A percentile compares a stretch with the other conserved stretches of the same genome.
These are phyloP conservation scores for Aspergillus sp. DNA, from an alignment of 2,329 filamentous ascomycete species.

Conservation along the genomic window DNA sequence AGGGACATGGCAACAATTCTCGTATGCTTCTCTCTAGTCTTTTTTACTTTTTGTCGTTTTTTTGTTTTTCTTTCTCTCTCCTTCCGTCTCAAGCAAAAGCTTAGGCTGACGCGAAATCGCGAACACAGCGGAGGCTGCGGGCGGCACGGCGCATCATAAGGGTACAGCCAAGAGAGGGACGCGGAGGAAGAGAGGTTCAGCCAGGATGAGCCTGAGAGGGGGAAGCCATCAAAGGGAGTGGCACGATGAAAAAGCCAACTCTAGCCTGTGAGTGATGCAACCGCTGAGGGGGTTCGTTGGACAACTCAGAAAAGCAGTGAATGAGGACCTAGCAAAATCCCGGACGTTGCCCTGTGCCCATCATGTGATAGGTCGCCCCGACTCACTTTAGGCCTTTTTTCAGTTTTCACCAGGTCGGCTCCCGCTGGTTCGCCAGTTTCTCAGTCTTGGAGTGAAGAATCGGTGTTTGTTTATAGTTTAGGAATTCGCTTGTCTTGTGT, in stretches of 20 bases:
- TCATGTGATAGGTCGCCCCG: constrained; percentile 27
- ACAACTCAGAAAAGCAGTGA: constrained; percentile 22
- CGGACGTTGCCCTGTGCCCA: constrained; percentile 17
- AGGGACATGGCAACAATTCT: constrained; percentile 14
- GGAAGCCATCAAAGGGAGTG: constrained; percentile 28
- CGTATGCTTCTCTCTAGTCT: background rate
- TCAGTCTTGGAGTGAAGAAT: background rate
- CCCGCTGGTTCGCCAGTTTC: background rate
- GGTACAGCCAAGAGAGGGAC: constrained; percentile 18
- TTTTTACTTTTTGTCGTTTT: background rate
- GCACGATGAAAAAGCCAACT: constrained; percentile 9
- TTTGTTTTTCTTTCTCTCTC: constrained; percentile 1
- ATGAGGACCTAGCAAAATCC: constrained; percentile 19
- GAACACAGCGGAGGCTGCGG: constrained; percentile 25
- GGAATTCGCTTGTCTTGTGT: background rate
- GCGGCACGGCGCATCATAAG: constrained; percentile 35
- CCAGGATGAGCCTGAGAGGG: constrained; percentile 27
- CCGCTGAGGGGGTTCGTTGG: constrained; percentile 15
- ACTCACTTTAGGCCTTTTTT: background rate
- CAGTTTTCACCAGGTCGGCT: background rate
- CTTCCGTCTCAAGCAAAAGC: constrained; percentile 9
- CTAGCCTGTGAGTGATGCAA: constrained; percentile 1
- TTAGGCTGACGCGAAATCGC: constrained; percentile 32
- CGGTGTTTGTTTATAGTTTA: background rate
- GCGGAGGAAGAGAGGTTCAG: constrained; percentile 24